These are phyloP conservation scores for Salvia sclarea DNA, from an alignment of 305 asterid species.

Conservation along the genomic window DNA sequence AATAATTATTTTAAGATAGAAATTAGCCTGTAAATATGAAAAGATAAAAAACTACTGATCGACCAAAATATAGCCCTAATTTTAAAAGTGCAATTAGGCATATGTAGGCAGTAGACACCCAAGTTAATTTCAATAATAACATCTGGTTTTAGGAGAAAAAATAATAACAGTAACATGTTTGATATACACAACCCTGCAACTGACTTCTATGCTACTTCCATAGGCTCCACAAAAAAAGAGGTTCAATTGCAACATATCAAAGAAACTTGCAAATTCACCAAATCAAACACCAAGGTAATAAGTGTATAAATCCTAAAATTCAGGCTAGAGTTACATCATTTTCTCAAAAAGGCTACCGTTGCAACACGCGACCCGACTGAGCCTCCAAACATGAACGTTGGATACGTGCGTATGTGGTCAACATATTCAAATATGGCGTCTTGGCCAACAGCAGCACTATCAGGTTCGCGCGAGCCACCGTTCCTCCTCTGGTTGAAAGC, in stretches of 20 bases:
- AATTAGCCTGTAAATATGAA: too few relatives aligned
- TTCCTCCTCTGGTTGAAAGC: slow-evolving; percentile 66
- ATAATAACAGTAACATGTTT: too few relatives aligned
- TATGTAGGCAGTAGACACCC: too few relatives aligned
- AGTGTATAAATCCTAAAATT: slow-evolving; percentile 10
- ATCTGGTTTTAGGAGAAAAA: too few relatives aligned
- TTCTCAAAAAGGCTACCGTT: slow-evolving; percentile 85
- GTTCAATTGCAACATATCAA: slow-evolving; percentile 8
- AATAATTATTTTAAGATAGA: too few relatives aligned
- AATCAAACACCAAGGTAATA: slow-evolving; percentile 15
- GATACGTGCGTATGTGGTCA: slow-evolving; percentile 84
- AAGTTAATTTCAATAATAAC: too few relatives aligned
- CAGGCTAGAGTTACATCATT: slow-evolving; percentile 38
- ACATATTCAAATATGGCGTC: slow-evolving; percentile 60
- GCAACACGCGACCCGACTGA: slow-evolving; percentile 96
- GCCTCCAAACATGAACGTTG: slow-evolving; percentile 90
- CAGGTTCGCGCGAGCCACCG: slow-evolving; percentile 48
- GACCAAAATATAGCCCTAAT: too few relatives aligned
- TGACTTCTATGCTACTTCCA: slow-evolving; percentile 24
- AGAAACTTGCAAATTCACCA: slow-evolving; percentile 27
- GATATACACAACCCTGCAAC: slow-evolving; percentile 29
- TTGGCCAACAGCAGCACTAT: slow-evolving; percentile 35
- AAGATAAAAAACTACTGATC: too few relatives aligned
- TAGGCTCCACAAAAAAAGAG: background rate
- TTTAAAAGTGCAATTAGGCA: too few relatives aligned